Percentiles rank a stretch among this genome's conserved stretches.
phyloP scores from a whole-genome alignment of 1,284 basidiomycete species.

The Mycocalia duriaeana region DNA sequence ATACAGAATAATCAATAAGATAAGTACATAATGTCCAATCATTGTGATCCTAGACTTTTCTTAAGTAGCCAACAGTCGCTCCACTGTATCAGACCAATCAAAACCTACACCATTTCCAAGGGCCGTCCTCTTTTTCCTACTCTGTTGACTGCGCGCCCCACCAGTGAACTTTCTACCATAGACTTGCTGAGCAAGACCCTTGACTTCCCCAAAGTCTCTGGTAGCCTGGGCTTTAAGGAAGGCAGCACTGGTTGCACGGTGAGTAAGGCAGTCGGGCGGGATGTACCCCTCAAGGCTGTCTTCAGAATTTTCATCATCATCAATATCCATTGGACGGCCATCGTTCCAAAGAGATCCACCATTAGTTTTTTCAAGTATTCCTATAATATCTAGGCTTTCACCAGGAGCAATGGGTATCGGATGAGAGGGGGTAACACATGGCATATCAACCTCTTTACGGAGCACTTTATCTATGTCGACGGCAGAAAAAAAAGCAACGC shows the following conservation, averaged over 20 bases:
- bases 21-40: no score
- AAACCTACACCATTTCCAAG: conserved; percentile 31
- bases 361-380: conserved; percentile 62
- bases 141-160: conserved; percentile 12
- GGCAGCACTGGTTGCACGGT: conserved; percentile 55
- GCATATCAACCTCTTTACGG: conserved; percentile 95
- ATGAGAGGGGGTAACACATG: conserved; percentile 93
- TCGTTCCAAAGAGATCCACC: conserved; percentile 60
- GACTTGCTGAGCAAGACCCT: conserved; percentile 51
- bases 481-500: conserved; percentile 94
- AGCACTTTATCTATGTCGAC: conserved; percentile 92
- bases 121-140: conserved; percentile 14
- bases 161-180: conserved; percentile 37
- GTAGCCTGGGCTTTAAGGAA: conserved; percentile 76
- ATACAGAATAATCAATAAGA: no score
- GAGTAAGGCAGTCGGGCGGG: conserved; percentile 51
- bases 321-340: conserved; percentile 46
- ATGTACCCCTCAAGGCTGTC: conserved; percentile 43
- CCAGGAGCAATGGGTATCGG: conserved; percentile 79
- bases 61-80: no score
- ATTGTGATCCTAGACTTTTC: no score
- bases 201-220: conserved; percentile 61
- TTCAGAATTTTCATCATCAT: conserved; percentile 16
- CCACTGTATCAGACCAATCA: conserved; percentile 35
- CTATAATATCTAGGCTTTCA: conserved; percentile 75